A percentile compares a stretch with the other conserved stretches of the same genome.
These are phyloP conservation scores for Saccharomyces uvarum DNA, from an alignment of 1,139 yeast genomes.

Conservation along the genomic window DNA sequence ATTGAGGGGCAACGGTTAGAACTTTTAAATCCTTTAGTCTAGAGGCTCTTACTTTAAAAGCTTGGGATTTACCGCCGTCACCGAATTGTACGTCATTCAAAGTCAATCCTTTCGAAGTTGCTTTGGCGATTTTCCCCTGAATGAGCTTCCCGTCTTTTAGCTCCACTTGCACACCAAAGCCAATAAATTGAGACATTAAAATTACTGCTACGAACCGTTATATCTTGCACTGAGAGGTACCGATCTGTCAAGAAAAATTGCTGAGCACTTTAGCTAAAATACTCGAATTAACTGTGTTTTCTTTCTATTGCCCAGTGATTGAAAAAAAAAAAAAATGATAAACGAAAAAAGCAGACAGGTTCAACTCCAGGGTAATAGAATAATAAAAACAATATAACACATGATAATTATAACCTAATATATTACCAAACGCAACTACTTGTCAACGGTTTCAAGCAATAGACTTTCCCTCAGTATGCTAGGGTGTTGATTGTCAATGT, in stretches of 20 bases:
- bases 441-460: background rate
- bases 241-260: background rate
- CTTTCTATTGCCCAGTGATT: background rate
- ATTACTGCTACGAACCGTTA: background rate
- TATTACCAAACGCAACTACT: background rate
- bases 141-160: conserved; percentile 31
- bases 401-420: background rate
- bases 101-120: conserved; percentile 29
- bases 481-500: background rate
- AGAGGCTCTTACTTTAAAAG: conserved; percentile 31
- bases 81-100: conserved; percentile 28
- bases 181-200: conserved; percentile 27
- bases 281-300: background rate
- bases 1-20: conserved; percentile 25
- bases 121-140: conserved; percentile 29
- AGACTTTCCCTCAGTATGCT: background rate
- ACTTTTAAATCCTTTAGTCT: conserved; percentile 33
- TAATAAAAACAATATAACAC: background rate
- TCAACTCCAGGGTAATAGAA: background rate
- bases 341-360: background rate
- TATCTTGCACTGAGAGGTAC: background rate
- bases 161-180: conserved; percentile 31
- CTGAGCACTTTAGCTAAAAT: background rate
- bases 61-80: conserved; percentile 32
- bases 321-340: background rate